A percentile compares a stretch with the other conserved stretches of the same genome.
Evolutionary conservation across 1,284 basidiomycete species (phyloP).

Genomic region (Trichosporon sp.): DNA sequence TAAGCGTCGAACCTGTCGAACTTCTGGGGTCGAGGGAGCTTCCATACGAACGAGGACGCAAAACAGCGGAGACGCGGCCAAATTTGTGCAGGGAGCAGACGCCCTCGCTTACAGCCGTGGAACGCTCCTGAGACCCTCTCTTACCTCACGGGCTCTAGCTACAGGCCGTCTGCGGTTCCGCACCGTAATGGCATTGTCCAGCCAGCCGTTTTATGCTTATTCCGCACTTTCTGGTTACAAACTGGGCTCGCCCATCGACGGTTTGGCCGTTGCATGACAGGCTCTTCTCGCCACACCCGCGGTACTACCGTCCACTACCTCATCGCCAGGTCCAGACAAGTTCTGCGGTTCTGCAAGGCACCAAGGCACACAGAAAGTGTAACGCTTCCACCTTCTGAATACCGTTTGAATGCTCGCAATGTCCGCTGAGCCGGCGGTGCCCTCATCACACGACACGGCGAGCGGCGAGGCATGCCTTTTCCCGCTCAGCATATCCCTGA

Average conservation of each 20-base stretch:
- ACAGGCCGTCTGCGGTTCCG: not conserved
- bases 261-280: too few relatives aligned
- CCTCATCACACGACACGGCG: not conserved
- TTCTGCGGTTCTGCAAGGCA: not conserved
- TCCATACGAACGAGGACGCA: not conserved
- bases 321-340: not conserved
- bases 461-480: not conserved
- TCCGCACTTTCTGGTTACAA: not conserved
- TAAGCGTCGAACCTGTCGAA: not conserved
- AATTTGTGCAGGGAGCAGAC: not conserved
- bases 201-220: conserved; percentile 2
- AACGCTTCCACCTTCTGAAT: not conserved
- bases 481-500: not conserved
- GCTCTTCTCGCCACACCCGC: too few relatives aligned
- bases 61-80: not conserved
- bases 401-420: not conserved
- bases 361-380: not conserved
- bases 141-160: not conserved
- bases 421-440: not conserved
- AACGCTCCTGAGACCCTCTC: not conserved
- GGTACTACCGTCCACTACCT: too few relatives aligned
- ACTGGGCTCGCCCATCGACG: too few relatives aligned
- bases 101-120: not conserved
- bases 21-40: not conserved
- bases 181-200: not conserved